A percentile compares a stretch with the other conserved stretches of the same genome.
These are phyloP conservation scores for Coemansia sp. DNA, from an alignment of 192 early-diverging fungal species.

Conservation along the genomic window DNA sequence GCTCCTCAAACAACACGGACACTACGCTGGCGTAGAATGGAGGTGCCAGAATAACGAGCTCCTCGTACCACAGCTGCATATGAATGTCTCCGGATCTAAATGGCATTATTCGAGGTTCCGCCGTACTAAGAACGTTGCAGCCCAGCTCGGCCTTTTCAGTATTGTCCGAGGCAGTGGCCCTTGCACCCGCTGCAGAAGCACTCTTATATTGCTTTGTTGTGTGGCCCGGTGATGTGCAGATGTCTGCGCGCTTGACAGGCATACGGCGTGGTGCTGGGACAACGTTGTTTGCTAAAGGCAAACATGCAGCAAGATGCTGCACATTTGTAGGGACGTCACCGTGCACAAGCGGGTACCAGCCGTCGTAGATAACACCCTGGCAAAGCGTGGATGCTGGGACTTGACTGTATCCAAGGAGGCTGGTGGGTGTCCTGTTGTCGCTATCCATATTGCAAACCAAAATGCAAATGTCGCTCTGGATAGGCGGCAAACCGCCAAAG, in stretches of 20 bases:
- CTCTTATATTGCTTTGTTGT: not conserved
- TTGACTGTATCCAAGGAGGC: slow-evolving; percentile 35
- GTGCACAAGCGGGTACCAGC: slow-evolving; percentile 49
- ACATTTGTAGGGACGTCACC: slow-evolving; percentile 16
- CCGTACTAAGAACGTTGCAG: not conserved
- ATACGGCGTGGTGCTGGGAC: not conserved
- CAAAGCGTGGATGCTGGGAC: slow-evolving; percentile 35
- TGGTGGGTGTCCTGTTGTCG: not conserved
- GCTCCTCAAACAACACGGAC: slow-evolving; percentile 18
- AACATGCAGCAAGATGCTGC: slow-evolving; percentile 3
- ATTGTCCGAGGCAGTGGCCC: not conserved
- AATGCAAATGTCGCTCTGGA: slow-evolving; percentile 11
- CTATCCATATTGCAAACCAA: slow-evolving; percentile 1
- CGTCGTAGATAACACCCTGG: slow-evolving; percentile 35
- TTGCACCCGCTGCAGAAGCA: not conserved
- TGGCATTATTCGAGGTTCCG: slow-evolving; percentile 16
- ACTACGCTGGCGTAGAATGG: slow-evolving; percentile 21
- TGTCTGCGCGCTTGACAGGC: not conserved
- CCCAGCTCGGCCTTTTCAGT: not conserved
- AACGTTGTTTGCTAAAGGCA: slow-evolving; percentile 20
- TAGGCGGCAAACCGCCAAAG: slow-evolving; percentile 37
- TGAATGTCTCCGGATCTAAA: slow-evolving; percentile 46
- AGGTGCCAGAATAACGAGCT: slow-evolving; percentile 29
- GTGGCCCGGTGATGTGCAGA: not conserved
- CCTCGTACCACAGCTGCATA: slow-evolving; percentile 46